These are phyloP conservation scores for Fusarium avenaceum DNA, from an alignment of 2,329 filamentous ascomycete genomes.

Conservation along the genomic window DNA sequence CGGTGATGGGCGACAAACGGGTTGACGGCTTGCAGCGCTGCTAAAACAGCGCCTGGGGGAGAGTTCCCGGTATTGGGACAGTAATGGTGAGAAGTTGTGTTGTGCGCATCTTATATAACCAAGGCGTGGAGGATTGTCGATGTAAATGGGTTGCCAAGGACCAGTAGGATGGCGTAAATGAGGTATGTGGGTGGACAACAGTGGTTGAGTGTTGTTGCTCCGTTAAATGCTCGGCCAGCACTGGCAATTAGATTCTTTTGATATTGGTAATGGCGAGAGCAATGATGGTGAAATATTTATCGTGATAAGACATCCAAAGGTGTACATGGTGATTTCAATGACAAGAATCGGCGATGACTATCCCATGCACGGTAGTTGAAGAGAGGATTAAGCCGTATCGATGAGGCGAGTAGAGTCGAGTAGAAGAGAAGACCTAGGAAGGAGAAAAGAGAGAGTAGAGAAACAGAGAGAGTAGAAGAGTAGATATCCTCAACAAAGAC, in stretches of 20 bases:
- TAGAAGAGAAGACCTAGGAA: neutral
- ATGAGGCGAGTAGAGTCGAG: neutral
- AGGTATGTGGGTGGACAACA: neutral
- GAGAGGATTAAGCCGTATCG: neutral
- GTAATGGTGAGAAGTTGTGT: conserved; percentile 55
- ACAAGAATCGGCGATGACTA: conserved; percentile 8
- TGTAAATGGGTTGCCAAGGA: neutral
- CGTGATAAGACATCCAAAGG: conserved; percentile 35
- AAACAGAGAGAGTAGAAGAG: neutral
- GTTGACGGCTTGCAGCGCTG: conserved; percentile 56
- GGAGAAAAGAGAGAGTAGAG: neutral
- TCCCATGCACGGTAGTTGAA: conserved; percentile 14
- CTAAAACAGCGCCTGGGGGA: conserved; percentile 56
- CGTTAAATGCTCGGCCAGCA: conserved; percentile 8
- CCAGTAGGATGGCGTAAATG: neutral
- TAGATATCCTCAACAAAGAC: neutral
- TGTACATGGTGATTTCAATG: conserved; percentile 42
- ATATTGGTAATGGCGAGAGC: conserved; percentile 19
- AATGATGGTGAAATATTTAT: conserved; percentile 31
- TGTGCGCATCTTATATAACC: conserved; percentile 49
- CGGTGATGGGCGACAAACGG: conserved; percentile 60
- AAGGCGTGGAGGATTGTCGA: conserved; percentile 4
- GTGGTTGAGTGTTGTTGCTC: conserved; percentile 4
- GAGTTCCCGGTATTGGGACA: conserved; percentile 58
- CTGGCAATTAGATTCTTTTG: conserved; percentile 10